A percentile compares a stretch with the other conserved stretches of the same genome.
phyloP scores from a whole-genome alignment of 2,329 filamentous ascomycete genomes.

The Zasmidium angulare region DNA sequence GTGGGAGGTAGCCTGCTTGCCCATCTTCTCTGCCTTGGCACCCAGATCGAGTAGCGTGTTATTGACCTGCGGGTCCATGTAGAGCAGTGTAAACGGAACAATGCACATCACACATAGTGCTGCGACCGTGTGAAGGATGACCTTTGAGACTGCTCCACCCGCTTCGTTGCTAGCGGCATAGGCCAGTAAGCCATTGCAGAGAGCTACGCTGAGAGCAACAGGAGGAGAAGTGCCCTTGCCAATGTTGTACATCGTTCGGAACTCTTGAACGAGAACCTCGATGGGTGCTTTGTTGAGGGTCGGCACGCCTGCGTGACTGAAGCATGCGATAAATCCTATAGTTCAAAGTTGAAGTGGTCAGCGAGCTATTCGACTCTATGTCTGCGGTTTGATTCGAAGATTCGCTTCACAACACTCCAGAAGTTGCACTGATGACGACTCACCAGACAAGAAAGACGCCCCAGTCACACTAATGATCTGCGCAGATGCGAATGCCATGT shows the following conservation, averaged over 20 bases:
- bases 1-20: too few relatives aligned
- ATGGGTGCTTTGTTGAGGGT: background rate
- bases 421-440: too few relatives aligned
- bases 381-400: background rate
- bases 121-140: background rate
- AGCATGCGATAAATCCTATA: background rate
- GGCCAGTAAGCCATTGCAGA: background rate
- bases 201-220: background rate
- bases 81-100: background rate
- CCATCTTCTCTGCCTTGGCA: too few relatives aligned
- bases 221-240: background rate
- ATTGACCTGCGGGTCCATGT: background rate
- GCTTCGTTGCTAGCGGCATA: background rate
- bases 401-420: too few relatives aligned
- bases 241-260: background rate
- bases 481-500: too few relatives aligned
- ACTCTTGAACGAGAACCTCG: background rate
- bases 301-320: background rate
- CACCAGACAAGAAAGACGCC: too few relatives aligned
- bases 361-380: too few relatives aligned
- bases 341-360: background rate
- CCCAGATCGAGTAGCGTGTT: background rate
- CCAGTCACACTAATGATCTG: too few relatives aligned
- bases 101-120: background rate
- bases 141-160: background rate